Evolutionary conservation across 1,284 basidiomycete species (phyloP), one percentile per base, ranked within the genome.

Genomic region (Melanopsichium pennsylvanicum): DNA sequence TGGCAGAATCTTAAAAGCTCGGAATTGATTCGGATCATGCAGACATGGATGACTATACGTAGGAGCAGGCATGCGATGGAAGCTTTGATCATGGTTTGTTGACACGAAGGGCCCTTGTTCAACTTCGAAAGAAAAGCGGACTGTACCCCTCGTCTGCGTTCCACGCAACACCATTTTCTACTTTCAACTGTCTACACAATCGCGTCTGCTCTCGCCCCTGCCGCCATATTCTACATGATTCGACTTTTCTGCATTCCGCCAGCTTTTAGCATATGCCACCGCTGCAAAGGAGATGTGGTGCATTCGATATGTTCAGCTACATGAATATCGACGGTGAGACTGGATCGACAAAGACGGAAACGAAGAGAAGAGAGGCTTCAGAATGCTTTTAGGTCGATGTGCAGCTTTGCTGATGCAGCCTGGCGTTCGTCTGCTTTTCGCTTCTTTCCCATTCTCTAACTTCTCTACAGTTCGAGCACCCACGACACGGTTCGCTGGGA

Each of bases 401-500:
- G 59, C 67, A 70, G 67, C 61, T 57, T 70, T 70, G 67, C 67
- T 70, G 67, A 70, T 58, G 61, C 67, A 70, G 67, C 67, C 67
- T 70, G 55, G 67, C 67, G 29, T 70, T 60, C 56, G 56, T 57
- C 57, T 59, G 51, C 52, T 64, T 64, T 63, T 61, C 54, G 52
- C 61, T 70, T 64, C 48, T 62, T 58, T 51, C 43, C 49, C 50
- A 26, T 40, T 26, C 40, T 51, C 38, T 33, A 15, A 49, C 47
- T 40, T 23, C 33, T 29, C 56, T 44, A 64, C 64, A 79, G 77
- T 79, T 68, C 70, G 78, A 79, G 76, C 78, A 78, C 74, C 78
- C 78, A 44, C 74, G 78, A 72, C 78, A 80, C 72, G 79, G 79
- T 70, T 75, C 73, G 66, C 69, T 79, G 63, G 79, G 76, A 60